Evolutionary conservation across 2,329 filamentous ascomycete genomes (phyloP), one percentile per base, ranked within the genome.

Genomic region (Aspergillus costaricaensis): DNA sequence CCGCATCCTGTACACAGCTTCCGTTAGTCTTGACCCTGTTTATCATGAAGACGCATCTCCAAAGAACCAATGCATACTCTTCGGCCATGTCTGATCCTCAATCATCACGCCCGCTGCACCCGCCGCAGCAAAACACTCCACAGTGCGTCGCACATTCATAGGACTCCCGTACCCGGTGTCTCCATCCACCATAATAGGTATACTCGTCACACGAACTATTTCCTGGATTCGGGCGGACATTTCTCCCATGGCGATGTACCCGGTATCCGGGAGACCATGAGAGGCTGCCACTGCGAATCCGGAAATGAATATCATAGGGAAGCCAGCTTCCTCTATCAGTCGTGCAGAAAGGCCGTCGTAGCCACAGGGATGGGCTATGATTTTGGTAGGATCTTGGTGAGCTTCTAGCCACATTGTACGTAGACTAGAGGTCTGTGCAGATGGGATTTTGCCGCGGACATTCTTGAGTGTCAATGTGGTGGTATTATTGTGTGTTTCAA

Each of bases 51-150:
- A 17, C 15, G 15, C 25, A 50, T 50, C 10, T 6, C 4, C 25
- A 32, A 50, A 32, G 15, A 14, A 15, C 12, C 39, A 4, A 21
- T 23, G 12, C 74, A 64, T 58, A 82, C 80, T 68, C 58, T 82
- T 82, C 6, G 80, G 80, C 80, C 80, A 82, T 0, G 77, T 80
- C 62, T 82, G 80, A 57, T 82, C 79, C 58, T 82, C 80, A 57
- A 82, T 80, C 78, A 76, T 77, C 12, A 76, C 60, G 0, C 75
- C 74, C 4, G 74, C 74, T 1, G 74, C 73, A 0, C 73, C 79
- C 1, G 79, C 79, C 4, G 68, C 62, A 0, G 80, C 79, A 63
- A 77, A 82, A 6, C 70, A 72, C 62, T 81, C 74, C 3, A 82
- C 80, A 0, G 80, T 81, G 15, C 80, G 64, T 41, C 73, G 74